phyloP scores from a whole-genome alignment of 208 protist genomes.

The Crithidia bombi region DNA sequence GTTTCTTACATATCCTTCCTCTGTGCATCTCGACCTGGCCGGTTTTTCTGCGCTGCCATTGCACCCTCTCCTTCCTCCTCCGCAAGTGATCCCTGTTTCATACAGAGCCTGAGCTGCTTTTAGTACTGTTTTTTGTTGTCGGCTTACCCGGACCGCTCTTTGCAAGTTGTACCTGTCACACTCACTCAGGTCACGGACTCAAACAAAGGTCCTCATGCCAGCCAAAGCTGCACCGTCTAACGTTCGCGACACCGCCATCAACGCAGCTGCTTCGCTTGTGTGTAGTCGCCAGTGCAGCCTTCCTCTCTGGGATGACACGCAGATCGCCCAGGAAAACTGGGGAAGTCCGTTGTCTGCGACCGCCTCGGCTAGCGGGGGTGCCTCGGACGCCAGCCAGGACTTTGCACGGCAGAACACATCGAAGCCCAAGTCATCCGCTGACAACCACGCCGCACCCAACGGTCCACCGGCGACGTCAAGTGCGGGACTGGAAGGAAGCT shows the following conservation, averaged over 20 bases:
- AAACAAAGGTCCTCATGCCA: too few species aligned
- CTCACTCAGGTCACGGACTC: too few species aligned
- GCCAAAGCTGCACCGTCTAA: neutral
- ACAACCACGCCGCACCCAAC: neutral
- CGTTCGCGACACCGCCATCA: neutral
- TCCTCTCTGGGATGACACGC: slow-evolving; percentile 78
- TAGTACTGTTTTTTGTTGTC: too few species aligned
- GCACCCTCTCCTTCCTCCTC: too few species aligned
- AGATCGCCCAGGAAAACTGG: slow-evolving; percentile 84
- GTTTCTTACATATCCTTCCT: neutral
- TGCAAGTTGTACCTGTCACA: too few species aligned
- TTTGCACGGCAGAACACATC: neutral
- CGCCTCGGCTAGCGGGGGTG: neutral
- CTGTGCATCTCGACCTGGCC: too few species aligned
- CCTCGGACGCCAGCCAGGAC: neutral
- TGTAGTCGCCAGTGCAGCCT: slow-evolving; percentile 30
- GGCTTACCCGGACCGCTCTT: too few species aligned
- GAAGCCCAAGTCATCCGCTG: slow-evolving; percentile 8
- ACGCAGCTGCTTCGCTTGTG: slow-evolving; percentile 14
- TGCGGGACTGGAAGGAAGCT: slow-evolving; percentile 11
- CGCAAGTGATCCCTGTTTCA: too few species aligned
- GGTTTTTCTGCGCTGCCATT: too few species aligned
- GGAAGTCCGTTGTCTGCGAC: slow-evolving; percentile 43
- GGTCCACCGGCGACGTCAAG: neutral
- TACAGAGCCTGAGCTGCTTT: too few species aligned